Conservation (phyloP, 2,329 filamentous ascomycete species). For the Rhynchosporium agropyri region DNA sequence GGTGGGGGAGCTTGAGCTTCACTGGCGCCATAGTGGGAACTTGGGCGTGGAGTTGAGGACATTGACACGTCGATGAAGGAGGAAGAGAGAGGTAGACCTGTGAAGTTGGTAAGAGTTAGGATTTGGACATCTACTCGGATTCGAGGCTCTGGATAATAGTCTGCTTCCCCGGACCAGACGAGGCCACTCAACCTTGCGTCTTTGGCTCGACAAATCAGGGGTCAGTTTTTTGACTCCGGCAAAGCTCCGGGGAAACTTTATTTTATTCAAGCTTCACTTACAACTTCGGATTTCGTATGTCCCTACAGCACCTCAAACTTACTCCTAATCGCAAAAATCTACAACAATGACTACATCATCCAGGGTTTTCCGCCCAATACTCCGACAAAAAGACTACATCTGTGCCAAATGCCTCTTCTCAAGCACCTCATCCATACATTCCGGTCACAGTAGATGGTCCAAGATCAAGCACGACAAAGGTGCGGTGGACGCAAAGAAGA, state of each 20-base stretch:
- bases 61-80: constrained; percentile 35
- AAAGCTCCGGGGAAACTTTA: constrained; percentile 23
- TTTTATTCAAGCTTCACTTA: constrained; percentile 3
- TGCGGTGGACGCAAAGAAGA: constrained; percentile 79
- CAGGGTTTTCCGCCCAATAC: constrained; percentile 34
- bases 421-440: constrained; percentile 48
- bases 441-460: constrained; percentile 91
- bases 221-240: neutral
- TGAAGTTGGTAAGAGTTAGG: constrained; percentile 2
- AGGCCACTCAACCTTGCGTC: constrained; percentile 17
- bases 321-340: neutral
- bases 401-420: constrained; percentile 46
- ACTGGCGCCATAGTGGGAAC: constrained; percentile 42
- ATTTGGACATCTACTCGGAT: constrained; percentile 10
- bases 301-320: too few relatives aligned
- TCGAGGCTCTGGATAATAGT: constrained; percentile 9
- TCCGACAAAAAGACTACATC: constrained; percentile 25
- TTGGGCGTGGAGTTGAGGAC: constrained; percentile 39
- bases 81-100: constrained; percentile 18
- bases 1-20: constrained; percentile 42
- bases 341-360: constrained; percentile 37
- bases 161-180: constrained; percentile 18
- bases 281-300: too few relatives aligned
- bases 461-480: constrained; percentile 96
- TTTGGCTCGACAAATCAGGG: constrained; percentile 22